Conservation (phyloP, 192 early-diverging fungal genomes). For the Piromyces finnis region DNA sequence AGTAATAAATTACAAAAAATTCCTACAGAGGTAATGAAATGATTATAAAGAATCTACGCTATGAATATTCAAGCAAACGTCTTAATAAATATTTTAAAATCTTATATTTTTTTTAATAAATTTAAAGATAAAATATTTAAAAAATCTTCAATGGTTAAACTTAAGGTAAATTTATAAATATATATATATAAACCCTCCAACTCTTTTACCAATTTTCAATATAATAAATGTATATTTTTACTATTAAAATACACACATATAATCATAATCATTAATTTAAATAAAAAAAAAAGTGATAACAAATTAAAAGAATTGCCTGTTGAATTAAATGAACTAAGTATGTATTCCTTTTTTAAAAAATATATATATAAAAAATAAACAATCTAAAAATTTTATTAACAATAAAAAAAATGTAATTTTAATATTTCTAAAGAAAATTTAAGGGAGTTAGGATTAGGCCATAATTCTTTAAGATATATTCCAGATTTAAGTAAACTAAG, state of each 20-base stretch:
- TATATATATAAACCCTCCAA: no score
- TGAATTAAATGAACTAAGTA: background rate
- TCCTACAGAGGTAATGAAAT: background rate
- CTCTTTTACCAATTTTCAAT: no score
- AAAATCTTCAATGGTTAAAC: background rate
- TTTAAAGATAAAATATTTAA: background rate
- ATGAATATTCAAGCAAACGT: no score
- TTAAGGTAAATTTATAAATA: background rate
- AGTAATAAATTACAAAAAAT: background rate
- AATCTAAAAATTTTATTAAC: no score
- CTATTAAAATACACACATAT: no score
- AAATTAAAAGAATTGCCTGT: background rate
- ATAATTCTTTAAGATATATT: background rate
- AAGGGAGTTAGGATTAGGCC: background rate
- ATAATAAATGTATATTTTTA: no score
- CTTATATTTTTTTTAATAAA: no score
- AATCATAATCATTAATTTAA: no score
- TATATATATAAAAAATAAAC: no score
- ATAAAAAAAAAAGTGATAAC: background rate
- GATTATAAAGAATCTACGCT: no score
- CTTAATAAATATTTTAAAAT: no score
- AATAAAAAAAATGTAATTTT: no score
- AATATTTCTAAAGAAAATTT: background rate
- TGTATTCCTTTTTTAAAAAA: background rate
- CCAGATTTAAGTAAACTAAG: background rate